Base-by-base conservation (phyloP, 768 basidiomycete species). In the Leucocoprinus leucothites region DNA sequence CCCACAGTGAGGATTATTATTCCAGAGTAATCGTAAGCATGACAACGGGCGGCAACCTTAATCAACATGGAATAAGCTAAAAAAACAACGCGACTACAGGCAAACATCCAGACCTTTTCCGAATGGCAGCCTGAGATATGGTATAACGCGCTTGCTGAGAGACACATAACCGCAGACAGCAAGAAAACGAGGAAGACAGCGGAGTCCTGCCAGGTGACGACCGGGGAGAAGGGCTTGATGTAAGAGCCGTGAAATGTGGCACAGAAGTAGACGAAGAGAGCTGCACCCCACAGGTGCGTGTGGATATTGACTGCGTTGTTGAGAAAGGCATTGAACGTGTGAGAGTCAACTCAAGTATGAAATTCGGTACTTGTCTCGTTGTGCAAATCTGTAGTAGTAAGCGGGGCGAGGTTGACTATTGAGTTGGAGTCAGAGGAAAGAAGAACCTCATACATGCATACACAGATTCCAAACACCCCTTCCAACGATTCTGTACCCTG, bases 51-150 rank as follows among this genome's bases (percentile, higher is more conserved):
- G 25, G 81, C 73, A 41, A 87, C 80, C 87, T 89, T 57, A 25
- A 43, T 59, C 35, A 59, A 53, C 46, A 31, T 49, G 42, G 45
- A 53, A 55, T 61, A 25, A 57, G 48, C 40, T 11, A 31, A 31
- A 31, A 36, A 26, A 53, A 63, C 46, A 62, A 60, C 57, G 58
- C 47, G 57, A 53, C 58, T 58, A 61, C 58, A 61, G 50, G 56
- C 53, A 28, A 60, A 56, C 25, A 25, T 57, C 55, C 79, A 61
- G 64, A 92, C 87, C 70, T 77, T 68, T 64, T 80, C 66, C 3
- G 91, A 92, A 67, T 93, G 94, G 60, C 86, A 89, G 8, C 72
- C 74, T 16, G 83, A 76, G 11, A 82, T 85, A 64, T 96, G 94
- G 65, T 81, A 94, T 49, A 82, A 72, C 9, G 89, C 83, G 59